Conservation (phyloP, 345 rosid genomes). For the Lumnitzera racemosa region DNA sequence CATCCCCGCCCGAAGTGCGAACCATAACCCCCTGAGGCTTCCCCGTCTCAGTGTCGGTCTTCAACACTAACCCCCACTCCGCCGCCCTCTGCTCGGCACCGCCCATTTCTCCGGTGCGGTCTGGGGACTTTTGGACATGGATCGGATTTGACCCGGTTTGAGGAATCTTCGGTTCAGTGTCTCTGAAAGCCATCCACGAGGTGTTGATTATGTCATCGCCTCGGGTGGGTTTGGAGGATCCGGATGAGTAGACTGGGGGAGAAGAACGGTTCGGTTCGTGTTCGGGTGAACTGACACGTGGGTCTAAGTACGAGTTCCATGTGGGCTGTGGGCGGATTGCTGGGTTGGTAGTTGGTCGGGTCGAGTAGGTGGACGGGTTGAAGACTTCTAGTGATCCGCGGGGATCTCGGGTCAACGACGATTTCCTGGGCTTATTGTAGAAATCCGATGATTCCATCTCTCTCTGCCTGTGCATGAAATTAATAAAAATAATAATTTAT, state of each 20-base stretch:
- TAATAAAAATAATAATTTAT: no score
- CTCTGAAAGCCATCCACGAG: slow-evolving; percentile 94
- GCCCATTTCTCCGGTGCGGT: slow-evolving; percentile 29
- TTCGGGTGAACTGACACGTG: slow-evolving; percentile 17
- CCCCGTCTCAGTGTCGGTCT: slow-evolving; percentile 71
- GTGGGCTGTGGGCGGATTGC: slow-evolving; percentile 37
- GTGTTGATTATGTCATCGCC: slow-evolving; percentile 46
- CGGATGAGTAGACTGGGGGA: slow-evolving; percentile 12
- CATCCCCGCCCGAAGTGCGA: slow-evolving; percentile 77
- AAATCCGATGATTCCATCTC: slow-evolving; percentile 9
- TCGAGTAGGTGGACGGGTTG: slow-evolving; percentile 47
- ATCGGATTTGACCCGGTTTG: no score
- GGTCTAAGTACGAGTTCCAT: slow-evolving; percentile 45
- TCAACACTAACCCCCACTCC: slow-evolving; percentile 92
- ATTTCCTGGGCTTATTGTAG: background rate
- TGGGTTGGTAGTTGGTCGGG: slow-evolving; percentile 42
- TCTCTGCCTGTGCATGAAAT: background rate
- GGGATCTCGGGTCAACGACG: slow-evolving; percentile 34
- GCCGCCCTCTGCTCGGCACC: slow-evolving; percentile 80
- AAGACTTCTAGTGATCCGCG: slow-evolving; percentile 92
- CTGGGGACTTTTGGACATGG: background rate
- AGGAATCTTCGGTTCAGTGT: background rate
- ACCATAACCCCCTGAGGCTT: slow-evolving; percentile 73
- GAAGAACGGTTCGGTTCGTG: slow-evolving; percentile 11
- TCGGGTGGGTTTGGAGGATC: slow-evolving; percentile 17